Percentiles rank a stretch among this genome's conserved stretches.
Conservation (phyloP, 2,329 filamentous ascomycete genomes). For the Penicillium sp. region DNA sequence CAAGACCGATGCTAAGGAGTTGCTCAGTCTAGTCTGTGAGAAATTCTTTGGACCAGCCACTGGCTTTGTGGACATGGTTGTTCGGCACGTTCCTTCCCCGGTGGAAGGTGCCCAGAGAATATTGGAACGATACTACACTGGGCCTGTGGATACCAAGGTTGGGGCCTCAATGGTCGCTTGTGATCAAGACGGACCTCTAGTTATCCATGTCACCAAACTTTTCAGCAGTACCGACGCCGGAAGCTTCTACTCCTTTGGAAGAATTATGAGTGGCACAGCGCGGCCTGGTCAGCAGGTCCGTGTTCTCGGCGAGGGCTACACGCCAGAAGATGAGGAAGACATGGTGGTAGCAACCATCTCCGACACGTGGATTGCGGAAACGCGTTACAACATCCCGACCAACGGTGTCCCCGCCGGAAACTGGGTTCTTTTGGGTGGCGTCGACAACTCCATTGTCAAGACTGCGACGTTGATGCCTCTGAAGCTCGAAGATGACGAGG, state of each 20-base stretch:
- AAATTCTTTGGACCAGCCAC: constrained; percentile 90
- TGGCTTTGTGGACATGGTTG: constrained; percentile 94
- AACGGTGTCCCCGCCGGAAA: constrained; percentile 93
- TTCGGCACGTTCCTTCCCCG: constrained; percentile 84
- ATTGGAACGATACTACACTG: constrained; percentile 86
- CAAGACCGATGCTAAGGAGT: constrained; percentile 81
- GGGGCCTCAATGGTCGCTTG: constrained; percentile 77
- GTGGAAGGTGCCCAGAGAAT: constrained; percentile 71
- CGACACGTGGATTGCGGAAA: constrained; percentile 86
- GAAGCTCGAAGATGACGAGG: constrained; percentile 79
- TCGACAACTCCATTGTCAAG: constrained; percentile 98
- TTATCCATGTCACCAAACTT: constrained; percentile 90
- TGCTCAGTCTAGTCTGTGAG: constrained; percentile 85
- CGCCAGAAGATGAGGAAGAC: constrained; percentile 94
- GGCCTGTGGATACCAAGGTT: constrained; percentile 77
- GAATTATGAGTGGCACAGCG: constrained; percentile 89
- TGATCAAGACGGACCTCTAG: constrained; percentile 82
- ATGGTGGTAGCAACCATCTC: constrained; percentile 84
- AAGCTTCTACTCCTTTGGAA: constrained; percentile 82
- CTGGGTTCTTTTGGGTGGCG: constrained; percentile 83
- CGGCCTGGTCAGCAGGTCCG: constrained; percentile 78
- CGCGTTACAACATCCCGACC: constrained; percentile 86
- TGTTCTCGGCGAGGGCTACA: constrained; percentile 92
- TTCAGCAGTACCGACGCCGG: constrained; percentile 91
- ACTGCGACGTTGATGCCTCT: constrained; percentile 84